phyloP scores from a whole-genome alignment of 306 rosid genomes.

The Alnus glutinosa region DNA sequence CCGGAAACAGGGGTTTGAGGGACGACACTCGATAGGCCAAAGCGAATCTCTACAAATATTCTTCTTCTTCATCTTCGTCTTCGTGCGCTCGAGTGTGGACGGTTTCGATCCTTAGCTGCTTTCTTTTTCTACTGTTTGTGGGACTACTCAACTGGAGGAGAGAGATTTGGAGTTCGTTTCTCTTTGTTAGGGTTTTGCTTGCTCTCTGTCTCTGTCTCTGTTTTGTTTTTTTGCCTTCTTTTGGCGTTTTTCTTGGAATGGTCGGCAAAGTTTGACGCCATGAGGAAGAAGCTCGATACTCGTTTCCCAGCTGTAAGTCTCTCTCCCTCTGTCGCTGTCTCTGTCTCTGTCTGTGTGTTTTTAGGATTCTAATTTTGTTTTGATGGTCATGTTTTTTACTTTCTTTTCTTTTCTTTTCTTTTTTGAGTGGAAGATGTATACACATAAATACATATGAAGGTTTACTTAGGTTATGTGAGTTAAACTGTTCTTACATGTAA shows the following conservation, averaged over 20 bases:
- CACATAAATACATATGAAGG: background rate
- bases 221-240: background rate
- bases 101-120: background rate
- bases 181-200: too few species aligned
- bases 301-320: conserved; percentile 73
- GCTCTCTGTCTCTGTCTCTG: background rate
- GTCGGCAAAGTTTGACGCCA: conserved; percentile 21
- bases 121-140: too few species aligned
- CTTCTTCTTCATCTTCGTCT: background rate
- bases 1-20: too few species aligned
- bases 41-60: background rate
- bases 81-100: background rate
- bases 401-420: background rate
- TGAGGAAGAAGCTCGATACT: conserved; percentile 77
- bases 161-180: background rate
- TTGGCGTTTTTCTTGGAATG: background rate
- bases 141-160: background rate
- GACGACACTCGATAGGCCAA: too few species aligned
- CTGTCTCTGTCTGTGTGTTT: background rate
- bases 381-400: background rate
- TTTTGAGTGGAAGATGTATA: background rate
- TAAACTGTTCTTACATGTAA: background rate
- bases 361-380: background rate
- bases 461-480: background rate
- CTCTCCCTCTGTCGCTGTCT: background rate